phyloP scores from a whole-genome alignment of 2,329 filamentous ascomycete genomes.

The Penicillium brevicompactum region DNA sequence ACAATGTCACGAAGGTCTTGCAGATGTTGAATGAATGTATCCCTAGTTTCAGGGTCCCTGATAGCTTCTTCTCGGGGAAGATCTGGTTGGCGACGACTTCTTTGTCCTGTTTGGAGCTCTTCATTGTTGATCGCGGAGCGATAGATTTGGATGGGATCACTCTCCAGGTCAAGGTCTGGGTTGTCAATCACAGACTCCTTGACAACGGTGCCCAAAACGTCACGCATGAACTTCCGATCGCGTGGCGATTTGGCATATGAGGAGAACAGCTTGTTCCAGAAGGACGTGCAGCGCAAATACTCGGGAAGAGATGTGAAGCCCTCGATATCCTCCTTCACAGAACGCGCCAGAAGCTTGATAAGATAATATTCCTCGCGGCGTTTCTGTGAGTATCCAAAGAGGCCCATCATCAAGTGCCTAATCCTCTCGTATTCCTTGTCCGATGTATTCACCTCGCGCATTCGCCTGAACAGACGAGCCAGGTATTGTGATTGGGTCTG shows the following conservation, averaged over 20 bases:
- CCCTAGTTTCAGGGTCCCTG: constrained; percentile 87
- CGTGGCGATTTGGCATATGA: constrained; percentile 90
- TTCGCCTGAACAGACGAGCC: constrained; percentile 78
- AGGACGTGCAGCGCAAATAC: constrained; percentile 85
- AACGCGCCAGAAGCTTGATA: constrained; percentile 80
- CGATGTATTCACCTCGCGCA: constrained; percentile 79
- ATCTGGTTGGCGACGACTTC: constrained; percentile 78
- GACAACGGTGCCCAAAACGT: constrained; percentile 80
- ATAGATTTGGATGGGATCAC: constrained; percentile 97
- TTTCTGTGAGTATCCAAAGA: constrained; percentile 97
- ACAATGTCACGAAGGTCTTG: constrained; percentile 93
- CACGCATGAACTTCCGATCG: constrained; percentile 88
- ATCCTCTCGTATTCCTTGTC: constrained; percentile 93
- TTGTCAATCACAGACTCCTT: constrained; percentile 93
- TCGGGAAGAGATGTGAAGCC: constrained; percentile 74
- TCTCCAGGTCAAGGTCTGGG: constrained; percentile 86
- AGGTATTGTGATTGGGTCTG: constrained; percentile 97
- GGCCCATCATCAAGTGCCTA: constrained; percentile 90
- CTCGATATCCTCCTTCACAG: constrained; percentile 84
- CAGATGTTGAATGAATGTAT: constrained; percentile 90
- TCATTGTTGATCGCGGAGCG: constrained; percentile 95
- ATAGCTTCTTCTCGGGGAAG: constrained; percentile 93
- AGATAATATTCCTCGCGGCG: constrained; percentile 95
- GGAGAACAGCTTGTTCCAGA: constrained; percentile 83
- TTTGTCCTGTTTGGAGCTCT: constrained; percentile 85